Evolutionary conservation across 768 basidiomycete species (phyloP), one percentile per base, ranked within the genome.

Genomic region (Epithele typhae): DNA sequence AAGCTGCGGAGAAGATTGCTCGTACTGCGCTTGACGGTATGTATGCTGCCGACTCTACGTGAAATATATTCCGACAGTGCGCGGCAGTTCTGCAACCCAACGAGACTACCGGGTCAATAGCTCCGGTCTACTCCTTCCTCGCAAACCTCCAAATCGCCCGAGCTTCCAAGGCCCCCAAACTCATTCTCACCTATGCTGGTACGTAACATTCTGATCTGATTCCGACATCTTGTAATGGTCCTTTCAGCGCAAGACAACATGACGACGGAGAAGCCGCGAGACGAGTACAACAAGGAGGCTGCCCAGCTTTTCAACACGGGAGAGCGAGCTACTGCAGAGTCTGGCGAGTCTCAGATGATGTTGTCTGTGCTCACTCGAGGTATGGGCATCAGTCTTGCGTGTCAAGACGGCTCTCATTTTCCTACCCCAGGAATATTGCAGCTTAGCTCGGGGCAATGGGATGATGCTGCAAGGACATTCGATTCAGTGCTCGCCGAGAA

Each of bases 61-160:
- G 8, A 30, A 30, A 14, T 30, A 7, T 30, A 14, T 30, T 30
- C 27, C 14, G 27, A 30, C 27, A 7, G 27, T 30, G 27, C 27
- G 27, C 14, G 14, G 27, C n/a, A 84, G 82, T 76, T 27, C 76
- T 82, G 48, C 70, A 73, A 40, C 64, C 71, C 8, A 77, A 76
- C 54, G 74, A 71, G 21, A 15, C 68, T 70, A 9, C 63, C 72
- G 2, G 62, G 7, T 76, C 79, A 0, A 66, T 90, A 30, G 78
- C 83, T 1, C 86, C 89, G 10, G 76, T 92, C 53, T 86, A 87
- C 59, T 78, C 85, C 15, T 71, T 97, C 37, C 74, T 93, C 11
- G 93, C 92, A 3, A 93, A 92, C 66, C 78, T 95, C 40, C 81
- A 87, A 48, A 76, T 97, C 48, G 81, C 85, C 2, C 74, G 81